Percentiles rank a stretch among this genome's conserved stretches.
phyloP scores from a whole-genome alignment of 805 yeast genomes.

The Nematodospora valgi region DNA sequence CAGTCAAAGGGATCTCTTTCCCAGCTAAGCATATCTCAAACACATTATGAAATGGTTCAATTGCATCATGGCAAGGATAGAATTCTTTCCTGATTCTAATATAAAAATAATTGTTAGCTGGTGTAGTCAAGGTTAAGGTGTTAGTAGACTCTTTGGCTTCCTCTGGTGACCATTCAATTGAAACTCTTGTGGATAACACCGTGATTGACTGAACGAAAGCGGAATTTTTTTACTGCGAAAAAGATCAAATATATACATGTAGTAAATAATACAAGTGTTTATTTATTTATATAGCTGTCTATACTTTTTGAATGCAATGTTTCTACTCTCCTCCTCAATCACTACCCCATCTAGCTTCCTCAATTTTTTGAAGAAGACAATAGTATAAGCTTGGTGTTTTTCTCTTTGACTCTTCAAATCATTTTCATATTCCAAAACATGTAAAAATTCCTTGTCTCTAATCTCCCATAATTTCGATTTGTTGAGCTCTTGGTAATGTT shows the following conservation, averaged over 20 bases:
- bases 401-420: constrained; percentile 18
- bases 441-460: constrained; percentile 31
- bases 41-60: constrained; percentile 19
- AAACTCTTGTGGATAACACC: constrained; percentile 45
- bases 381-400: constrained; percentile 32
- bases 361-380: constrained; percentile 31
- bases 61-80: too few relatives aligned
- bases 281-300: too few relatives aligned
- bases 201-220: constrained; percentile 14
- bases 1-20: constrained; percentile 34
- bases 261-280: too few relatives aligned
- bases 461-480: constrained; percentile 33
- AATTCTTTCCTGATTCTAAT: constrained; percentile 29
- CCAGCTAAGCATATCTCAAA: constrained; percentile 64
- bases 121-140: constrained; percentile 48
- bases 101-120: constrained; percentile 46
- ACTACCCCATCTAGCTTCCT: constrained; percentile 35
- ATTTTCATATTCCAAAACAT: constrained; percentile 15
- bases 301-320: background rate
- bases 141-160: constrained; percentile 40
- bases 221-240: too few relatives aligned
- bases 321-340: background rate
- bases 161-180: constrained; percentile 51
- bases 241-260: too few relatives aligned
- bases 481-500: constrained; percentile 43